phyloP scores from a whole-genome alignment of 1,284 basidiomycete genomes.

The Cutaneotrichosporon sp. region DNA sequence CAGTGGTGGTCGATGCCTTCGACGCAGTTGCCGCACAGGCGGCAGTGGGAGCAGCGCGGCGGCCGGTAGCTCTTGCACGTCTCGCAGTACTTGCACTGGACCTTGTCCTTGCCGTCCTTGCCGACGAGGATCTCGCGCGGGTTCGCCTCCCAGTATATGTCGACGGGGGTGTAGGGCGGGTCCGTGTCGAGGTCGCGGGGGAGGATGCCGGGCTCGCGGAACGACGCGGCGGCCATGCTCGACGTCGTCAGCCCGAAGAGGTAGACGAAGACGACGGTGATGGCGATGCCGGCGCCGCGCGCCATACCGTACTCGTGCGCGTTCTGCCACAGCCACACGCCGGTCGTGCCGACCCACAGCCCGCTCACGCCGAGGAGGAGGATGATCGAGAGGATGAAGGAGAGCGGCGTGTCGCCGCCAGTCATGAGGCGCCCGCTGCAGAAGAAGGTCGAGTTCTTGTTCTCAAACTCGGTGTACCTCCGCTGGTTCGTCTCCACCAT shows the following conservation, averaged over 20 bases:
- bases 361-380: slow-evolving; percentile 69
- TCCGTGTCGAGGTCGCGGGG: slow-evolving; percentile 80
- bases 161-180: slow-evolving; percentile 67
- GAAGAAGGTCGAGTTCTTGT: slow-evolving; percentile 67
- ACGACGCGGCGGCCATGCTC: slow-evolving; percentile 60
- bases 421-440: slow-evolving; percentile 69
- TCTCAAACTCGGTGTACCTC: slow-evolving; percentile 66
- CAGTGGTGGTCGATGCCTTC: slow-evolving; percentile 85
- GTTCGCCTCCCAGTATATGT: slow-evolving; percentile 65
- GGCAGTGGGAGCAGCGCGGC: slow-evolving; percentile 87
- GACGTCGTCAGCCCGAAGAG: slow-evolving; percentile 40
- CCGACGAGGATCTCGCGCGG: slow-evolving; percentile 79
- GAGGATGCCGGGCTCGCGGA: slow-evolving; percentile 82
- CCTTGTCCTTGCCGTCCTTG: slow-evolving; percentile 72
- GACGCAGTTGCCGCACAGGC: slow-evolving; percentile 93
- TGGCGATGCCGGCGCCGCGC: slow-evolving; percentile 73
- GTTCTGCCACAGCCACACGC: slow-evolving; percentile 81
- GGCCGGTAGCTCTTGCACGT: slow-evolving; percentile 88
- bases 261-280: slow-evolving; percentile 64
- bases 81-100: slow-evolving; percentile 85
- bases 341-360: slow-evolving; percentile 79
- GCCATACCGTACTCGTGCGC: slow-evolving; percentile 71
- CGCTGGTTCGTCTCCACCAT: slow-evolving; percentile 28
- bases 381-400: slow-evolving; percentile 67
- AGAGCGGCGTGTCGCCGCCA: slow-evolving; percentile 79